Percentiles rank a stretch among this genome's conserved stretches.
phyloP scores from a whole-genome alignment of 495 filamentous ascomycete genomes.

The Xylaria flabelliformis region DNA sequence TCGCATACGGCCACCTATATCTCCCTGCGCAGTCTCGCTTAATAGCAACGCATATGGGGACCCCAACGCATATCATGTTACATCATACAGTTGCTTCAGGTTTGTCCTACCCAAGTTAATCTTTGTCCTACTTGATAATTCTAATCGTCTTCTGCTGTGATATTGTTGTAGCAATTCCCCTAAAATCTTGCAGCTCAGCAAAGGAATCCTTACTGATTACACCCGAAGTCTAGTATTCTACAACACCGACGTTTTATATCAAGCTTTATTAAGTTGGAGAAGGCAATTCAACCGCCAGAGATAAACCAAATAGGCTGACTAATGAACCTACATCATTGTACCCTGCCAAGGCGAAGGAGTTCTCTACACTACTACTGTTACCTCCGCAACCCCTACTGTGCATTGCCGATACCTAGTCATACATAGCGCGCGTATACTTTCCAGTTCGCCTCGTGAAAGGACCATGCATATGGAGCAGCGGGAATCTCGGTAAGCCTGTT shows the following conservation, averaged over 20 bases:
- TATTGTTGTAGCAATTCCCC: background rate
- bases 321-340: constrained; percentile 3
- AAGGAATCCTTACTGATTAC: background rate
- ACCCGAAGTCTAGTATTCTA: background rate
- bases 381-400: constrained; percentile 13
- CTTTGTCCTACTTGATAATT: background rate
- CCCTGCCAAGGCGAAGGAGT: constrained; percentile 19
- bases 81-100: background rate
- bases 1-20: constrained; percentile 5
- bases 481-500: constrained; percentile 20
- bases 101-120: constrained; percentile 2
- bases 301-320: constrained; percentile 14
- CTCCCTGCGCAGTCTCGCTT: background rate
- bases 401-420: constrained; percentile 15
- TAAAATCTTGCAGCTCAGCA: background rate
- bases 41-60: background rate
- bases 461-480: constrained; percentile 24
- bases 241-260: background rate
- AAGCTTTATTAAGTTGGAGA: constrained; percentile 1
- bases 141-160: background rate
- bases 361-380: constrained; percentile 1
- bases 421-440: background rate
- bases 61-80: background rate
- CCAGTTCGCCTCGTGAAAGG: constrained; percentile 12
- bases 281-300: background rate